These are phyloP conservation scores for Eucalyptus globulus DNA, from an alignment of 345 rosid species.

Conservation along the genomic window DNA sequence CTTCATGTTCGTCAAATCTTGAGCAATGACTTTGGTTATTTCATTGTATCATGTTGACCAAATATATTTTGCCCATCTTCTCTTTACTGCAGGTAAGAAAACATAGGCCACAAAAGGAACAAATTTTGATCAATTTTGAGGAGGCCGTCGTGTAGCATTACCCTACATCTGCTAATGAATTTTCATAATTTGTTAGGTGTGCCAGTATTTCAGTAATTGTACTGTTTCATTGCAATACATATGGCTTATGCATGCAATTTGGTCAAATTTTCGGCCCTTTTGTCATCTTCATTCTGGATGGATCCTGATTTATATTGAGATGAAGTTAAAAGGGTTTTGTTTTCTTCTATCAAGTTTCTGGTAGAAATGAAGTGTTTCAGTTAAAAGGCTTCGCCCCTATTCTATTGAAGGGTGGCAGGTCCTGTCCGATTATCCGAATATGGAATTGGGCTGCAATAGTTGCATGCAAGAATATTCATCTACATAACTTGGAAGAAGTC, in stretches of 20 bases:
- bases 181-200: not conserved
- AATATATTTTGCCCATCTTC: not conserved
- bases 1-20: not conserved
- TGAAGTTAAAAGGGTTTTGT: not conserved
- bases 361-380: not conserved
- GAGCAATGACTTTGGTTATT: not conserved
- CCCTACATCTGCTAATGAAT: not conserved
- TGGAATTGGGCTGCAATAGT: not conserved
- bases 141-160: constrained; percentile 10
- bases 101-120: constrained; percentile 63
- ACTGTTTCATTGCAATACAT: not conserved
- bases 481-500: not conserved
- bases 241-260: not conserved
- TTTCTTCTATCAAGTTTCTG: not conserved
- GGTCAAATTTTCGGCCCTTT: not conserved
- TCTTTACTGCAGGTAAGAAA: constrained; percentile 45
- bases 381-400: not conserved
- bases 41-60: not conserved
- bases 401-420: not conserved
- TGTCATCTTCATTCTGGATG: not conserved
- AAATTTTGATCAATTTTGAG: constrained; percentile 51
- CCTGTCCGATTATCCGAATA: not conserved
- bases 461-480: not conserved
- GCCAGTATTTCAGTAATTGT: not conserved
- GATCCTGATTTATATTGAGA: not conserved